Evolutionary conservation across 768 basidiomycete species (phyloP).

Genomic region (Tylopilus felleus): DNA sequence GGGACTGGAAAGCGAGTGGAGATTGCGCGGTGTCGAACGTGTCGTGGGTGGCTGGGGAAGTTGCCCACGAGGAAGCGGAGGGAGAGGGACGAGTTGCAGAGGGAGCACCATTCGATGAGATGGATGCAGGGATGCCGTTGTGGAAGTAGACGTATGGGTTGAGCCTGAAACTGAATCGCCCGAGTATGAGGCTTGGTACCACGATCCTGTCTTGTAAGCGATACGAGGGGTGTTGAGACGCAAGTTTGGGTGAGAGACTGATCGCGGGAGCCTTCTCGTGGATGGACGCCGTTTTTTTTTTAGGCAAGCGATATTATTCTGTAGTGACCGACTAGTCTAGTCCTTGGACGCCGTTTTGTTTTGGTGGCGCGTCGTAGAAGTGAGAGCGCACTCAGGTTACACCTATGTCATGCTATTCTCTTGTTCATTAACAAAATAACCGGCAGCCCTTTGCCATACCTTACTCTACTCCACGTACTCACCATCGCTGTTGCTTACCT

Average conservation of each 20-base stretch:
- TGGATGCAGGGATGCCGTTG: constrained; percentile 20
- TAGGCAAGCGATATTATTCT: too few species aligned
- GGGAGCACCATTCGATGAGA: constrained; percentile 30
- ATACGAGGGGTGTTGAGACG: constrained; percentile 74
- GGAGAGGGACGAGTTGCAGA: constrained; percentile 43
- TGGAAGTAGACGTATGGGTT: constrained; percentile 28
- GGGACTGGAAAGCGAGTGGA: constrained; percentile 34
- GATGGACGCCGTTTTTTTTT: constrained; percentile 18
- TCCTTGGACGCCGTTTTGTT: too few species aligned
- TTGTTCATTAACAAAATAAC: constrained; percentile 44
- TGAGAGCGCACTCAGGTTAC: too few species aligned
- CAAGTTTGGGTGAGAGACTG: constrained; percentile 35
- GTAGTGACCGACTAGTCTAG: too few species aligned
- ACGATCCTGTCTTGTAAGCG: constrained; percentile 59
- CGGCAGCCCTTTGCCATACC: constrained; percentile 50
- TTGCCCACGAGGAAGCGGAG: constrained; percentile 65
- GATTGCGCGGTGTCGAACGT: constrained; percentile 32
- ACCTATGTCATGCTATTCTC: constrained; percentile 53
- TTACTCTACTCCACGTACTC: constrained; percentile 71
- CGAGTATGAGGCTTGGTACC: constrained; percentile 66
- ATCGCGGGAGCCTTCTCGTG: constrained; percentile 24
- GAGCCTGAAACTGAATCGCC: constrained; percentile 46
- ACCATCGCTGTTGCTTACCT: constrained; percentile 66
- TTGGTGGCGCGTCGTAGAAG: too few species aligned
- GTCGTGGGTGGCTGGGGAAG: constrained; percentile 48